phyloP scores from a whole-genome alignment of 495 filamentous ascomycete species.

The Aspergillus avenaceus region DNA sequence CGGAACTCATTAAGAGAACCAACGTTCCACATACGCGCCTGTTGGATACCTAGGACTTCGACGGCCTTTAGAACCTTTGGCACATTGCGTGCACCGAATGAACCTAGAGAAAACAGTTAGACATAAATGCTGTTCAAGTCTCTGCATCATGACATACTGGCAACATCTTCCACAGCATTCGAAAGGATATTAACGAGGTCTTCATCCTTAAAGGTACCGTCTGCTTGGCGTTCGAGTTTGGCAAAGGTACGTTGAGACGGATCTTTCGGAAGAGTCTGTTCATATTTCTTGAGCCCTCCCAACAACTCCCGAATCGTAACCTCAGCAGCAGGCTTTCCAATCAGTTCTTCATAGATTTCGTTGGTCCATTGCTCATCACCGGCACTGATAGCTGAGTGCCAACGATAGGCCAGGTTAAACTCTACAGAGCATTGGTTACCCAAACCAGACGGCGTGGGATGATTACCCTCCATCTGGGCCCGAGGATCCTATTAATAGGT shows the following conservation, averaged over 20 bases:
- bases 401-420: constrained; percentile 71
- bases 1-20: constrained; percentile 62
- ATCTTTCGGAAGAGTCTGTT: constrained; percentile 45
- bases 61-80: constrained; percentile 54
- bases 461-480: constrained; percentile 44
- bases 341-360: constrained; percentile 48
- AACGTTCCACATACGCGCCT: constrained; percentile 56
- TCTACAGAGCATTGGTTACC: constrained; percentile 70
- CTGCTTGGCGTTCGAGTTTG: constrained; percentile 45
- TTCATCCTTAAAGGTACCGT: constrained; percentile 59
- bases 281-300: constrained; percentile 48
- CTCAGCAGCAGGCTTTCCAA: constrained; percentile 53
- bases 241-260: constrained; percentile 56
- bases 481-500: constrained; percentile 32
- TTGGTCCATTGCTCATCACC: constrained; percentile 65
- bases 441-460: constrained; percentile 58
- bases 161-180: constrained; percentile 56
- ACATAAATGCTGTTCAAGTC: not conserved
- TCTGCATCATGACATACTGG: constrained; percentile 29
- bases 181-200: constrained; percentile 59
- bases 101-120: constrained; percentile 22
- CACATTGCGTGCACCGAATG: constrained; percentile 56
- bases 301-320: constrained; percentile 50
- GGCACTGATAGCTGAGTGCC: constrained; percentile 62
- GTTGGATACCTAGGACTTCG: constrained; percentile 59